Conservation (phyloP, 2,329 filamentous ascomycete genomes). For the Fusarium cyanostomum region DNA sequence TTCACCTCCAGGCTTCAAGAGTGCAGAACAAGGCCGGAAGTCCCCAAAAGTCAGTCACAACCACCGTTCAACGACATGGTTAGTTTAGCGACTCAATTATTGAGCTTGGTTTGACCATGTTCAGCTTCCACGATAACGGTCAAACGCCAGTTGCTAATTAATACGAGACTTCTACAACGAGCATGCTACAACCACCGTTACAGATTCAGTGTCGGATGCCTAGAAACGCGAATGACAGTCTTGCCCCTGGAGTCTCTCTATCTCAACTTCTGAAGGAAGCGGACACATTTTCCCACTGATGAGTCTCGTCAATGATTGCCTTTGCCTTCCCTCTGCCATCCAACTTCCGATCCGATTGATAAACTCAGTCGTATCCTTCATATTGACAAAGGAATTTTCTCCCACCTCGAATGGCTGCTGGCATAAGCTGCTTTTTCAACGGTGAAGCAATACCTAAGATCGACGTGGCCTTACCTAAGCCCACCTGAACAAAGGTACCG, state of each 20-base stretch:
- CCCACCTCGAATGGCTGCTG: neutral
- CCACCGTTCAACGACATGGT: no score
- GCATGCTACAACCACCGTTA: no score
- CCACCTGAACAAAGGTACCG: conserved; percentile 10
- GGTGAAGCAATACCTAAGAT: neutral
- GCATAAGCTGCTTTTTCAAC: neutral
- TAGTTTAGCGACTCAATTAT: no score
- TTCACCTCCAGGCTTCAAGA: no score
- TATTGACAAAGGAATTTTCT: conserved; percentile 13
- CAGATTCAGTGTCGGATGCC: no score
- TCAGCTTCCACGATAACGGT: no score
- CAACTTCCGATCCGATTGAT: conserved; percentile 3
- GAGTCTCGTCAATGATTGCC: neutral
- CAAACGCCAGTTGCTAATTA: no score
- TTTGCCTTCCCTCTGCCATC: conserved; percentile 9
- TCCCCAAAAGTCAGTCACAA: no score
- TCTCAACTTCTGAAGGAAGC: conserved; percentile 2
- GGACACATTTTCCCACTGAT: conserved; percentile 1
- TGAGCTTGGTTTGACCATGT: no score
- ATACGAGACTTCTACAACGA: no score
- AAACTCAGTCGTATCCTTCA: conserved; percentile 13
- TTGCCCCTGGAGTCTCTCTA: conserved; percentile 5
- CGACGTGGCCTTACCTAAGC: neutral
- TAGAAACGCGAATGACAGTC: conserved; percentile 5
- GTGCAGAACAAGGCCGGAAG: no score